Evolutionary conservation across 768 basidiomycete genomes (phyloP).

Genomic region (Fomitopsis pulvina): DNA sequence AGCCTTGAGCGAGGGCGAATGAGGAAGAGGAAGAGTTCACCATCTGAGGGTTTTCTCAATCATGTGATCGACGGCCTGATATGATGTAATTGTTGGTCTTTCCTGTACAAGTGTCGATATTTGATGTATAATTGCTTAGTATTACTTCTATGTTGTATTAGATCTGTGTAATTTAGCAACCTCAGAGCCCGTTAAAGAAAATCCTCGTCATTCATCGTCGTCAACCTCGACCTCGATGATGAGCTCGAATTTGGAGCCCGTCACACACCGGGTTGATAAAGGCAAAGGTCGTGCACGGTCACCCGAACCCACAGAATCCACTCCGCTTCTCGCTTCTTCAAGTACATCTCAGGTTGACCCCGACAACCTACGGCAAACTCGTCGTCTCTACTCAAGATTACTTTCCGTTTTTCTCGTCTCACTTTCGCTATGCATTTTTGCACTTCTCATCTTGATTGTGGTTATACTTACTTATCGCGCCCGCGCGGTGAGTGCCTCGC

Average conservation of each 20-base stretch:
- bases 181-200: neutral
- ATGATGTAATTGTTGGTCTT: no score
- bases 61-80: no score
- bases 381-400: constrained; percentile 28
- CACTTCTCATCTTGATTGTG: constrained; percentile 38
- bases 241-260: neutral
- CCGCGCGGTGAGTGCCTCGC: constrained; percentile 42
- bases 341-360: constrained; percentile 24
- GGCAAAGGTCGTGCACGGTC: constrained; percentile 46
- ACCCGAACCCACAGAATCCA: constrained; percentile 40
- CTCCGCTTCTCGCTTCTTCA: constrained; percentile 44
- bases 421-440: constrained; percentile 40
- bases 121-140: no score
- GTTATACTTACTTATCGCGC: constrained; percentile 65
- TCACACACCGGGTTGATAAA: constrained; percentile 28
- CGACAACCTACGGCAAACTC: constrained; percentile 18
- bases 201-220: neutral
- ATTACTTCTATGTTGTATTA: no score
- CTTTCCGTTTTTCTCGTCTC: constrained; percentile 51
- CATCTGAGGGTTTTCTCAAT: no score
- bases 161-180: neutral
- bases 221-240: constrained; percentile 2
- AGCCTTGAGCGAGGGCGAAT: no score
- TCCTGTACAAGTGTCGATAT: no score
- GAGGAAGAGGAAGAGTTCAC: no score